Evolutionary conservation across 352 stramenopile species (phyloP), one percentile per base, ranked within the genome.

Genomic region (Phytophthora rubi): DNA sequence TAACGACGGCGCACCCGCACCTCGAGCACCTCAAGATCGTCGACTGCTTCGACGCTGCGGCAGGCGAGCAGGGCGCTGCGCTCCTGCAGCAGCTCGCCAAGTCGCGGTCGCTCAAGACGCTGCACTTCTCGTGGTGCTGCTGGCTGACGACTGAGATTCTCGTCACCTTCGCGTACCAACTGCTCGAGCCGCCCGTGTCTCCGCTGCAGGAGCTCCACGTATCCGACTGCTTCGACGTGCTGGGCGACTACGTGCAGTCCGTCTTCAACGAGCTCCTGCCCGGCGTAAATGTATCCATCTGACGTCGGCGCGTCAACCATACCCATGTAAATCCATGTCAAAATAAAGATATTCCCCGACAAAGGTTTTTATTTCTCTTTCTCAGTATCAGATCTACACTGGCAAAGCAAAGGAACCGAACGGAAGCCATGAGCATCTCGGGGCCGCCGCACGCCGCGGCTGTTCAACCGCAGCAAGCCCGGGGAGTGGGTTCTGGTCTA

Each of bases 401-500:
- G 18, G 18, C 18, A 21, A 15, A 21, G 18, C 18, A 21, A 21
- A 68, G 64, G 37, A 37, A 15, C 8, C 13, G 33, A 21, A 39
- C 33, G 33, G 33, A 39, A 47, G 53, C 13, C 6, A 92, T 89
- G 83, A 90, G 76, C 70, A 75, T 93, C 70, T 80, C 84, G 12
- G 83, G 86, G 16, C 83, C 81, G 84, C 58, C 86, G 83, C 55
- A 84, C 81, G 48, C 83, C 81, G 64, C 81, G 86, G 70, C 79
- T 92, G 28, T 92, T 92, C 63, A 90, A 74, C 75, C 82, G 78
- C 49, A 90, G 74, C 68, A 90, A 90, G 63, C 76, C 83, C 4
- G 87, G 84, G 13, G 85, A 93, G 59, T 96, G 89, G 89, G 90
- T 77, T 35, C 70, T 89, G 26, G 89, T 94, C 28, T 96, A 84